Conservation (phyloP, 2,329 filamentous ascomycete species). For the Fusarium transvaalense region DNA sequence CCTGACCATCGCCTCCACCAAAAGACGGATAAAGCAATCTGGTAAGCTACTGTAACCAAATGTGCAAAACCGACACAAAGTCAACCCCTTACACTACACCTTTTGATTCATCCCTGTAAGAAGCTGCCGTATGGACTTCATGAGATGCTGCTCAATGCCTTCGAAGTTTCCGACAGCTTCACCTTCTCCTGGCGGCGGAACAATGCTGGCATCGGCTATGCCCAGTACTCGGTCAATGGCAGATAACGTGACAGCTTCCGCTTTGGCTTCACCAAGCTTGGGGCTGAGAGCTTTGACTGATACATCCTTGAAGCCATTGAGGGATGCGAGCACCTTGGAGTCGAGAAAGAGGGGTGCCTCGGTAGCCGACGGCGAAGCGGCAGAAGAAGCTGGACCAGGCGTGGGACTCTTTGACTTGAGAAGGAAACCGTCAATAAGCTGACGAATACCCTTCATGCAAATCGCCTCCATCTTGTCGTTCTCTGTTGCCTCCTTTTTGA, state of each 20-base stretch:
- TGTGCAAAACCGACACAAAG: not conserved
- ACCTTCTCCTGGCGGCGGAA: slow-evolving; percentile 52
- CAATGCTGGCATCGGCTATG: slow-evolving; percentile 59
- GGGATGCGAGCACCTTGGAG: slow-evolving; percentile 57
- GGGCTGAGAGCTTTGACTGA: slow-evolving; percentile 58
- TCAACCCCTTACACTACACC: slow-evolving; percentile 38
- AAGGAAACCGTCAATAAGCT: slow-evolving; percentile 60
- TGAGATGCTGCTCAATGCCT: slow-evolving; percentile 57
- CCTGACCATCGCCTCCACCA: not conserved
- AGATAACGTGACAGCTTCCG: slow-evolving; percentile 62
- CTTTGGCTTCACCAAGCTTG: slow-evolving; percentile 57
- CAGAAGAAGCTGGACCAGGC: slow-evolving; percentile 47
- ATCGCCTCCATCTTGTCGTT: slow-evolving; percentile 62
- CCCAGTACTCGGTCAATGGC: slow-evolving; percentile 65
- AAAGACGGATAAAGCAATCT: slow-evolving; percentile 4
- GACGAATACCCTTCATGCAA: slow-evolving; percentile 58
- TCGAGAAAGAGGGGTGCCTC: slow-evolving; percentile 53
- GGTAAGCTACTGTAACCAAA: not conserved
- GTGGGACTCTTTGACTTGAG: slow-evolving; percentile 53
- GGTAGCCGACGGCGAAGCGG: slow-evolving; percentile 39
- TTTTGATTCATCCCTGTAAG: slow-evolving; percentile 58
- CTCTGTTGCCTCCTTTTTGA: slow-evolving; percentile 60
- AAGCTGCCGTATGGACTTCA: slow-evolving; percentile 57
- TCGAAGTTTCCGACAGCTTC: slow-evolving; percentile 54
- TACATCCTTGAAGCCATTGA: slow-evolving; percentile 61